Evolutionary conservation across 352 stramenopile genomes (phyloP).

Genomic region (Phytopythium montanum): DNA sequence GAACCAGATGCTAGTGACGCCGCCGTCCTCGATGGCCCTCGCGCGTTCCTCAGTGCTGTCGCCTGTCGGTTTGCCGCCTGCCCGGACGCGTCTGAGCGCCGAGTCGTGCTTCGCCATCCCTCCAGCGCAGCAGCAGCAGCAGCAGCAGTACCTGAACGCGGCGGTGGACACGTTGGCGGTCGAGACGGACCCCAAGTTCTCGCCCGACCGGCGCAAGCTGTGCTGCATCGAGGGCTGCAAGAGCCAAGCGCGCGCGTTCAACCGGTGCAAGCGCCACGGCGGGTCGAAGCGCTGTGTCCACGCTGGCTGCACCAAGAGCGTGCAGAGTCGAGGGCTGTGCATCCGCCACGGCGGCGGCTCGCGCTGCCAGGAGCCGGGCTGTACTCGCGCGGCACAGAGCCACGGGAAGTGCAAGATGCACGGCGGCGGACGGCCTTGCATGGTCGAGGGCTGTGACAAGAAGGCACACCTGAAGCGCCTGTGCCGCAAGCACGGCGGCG

Average conservation of each 20-base stretch:
- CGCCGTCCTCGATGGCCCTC: background rate
- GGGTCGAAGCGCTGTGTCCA: conserved; percentile 80
- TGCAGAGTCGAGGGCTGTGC: conserved; percentile 64
- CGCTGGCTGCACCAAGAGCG: conserved; percentile 71
- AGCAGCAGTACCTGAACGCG: background rate
- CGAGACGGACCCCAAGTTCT: conserved; percentile 21
- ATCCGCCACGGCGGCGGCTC: conserved; percentile 75
- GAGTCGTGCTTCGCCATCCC: background rate
- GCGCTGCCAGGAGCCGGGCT: conserved; percentile 57
- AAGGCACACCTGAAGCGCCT: conserved; percentile 79
- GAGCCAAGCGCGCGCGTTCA: conserved; percentile 78
- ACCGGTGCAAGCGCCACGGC: conserved; percentile 82
- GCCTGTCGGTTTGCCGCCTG: background rate
- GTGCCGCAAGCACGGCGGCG: conserved; percentile 80
- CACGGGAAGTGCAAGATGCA: conserved; percentile 69
- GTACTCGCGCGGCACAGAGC: conserved; percentile 60
- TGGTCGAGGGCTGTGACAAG: conserved; percentile 73
- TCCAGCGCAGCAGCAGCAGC: background rate
- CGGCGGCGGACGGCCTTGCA: conserved; percentile 44
- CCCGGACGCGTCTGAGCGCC: background rate
- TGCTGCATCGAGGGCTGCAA: conserved; percentile 73
- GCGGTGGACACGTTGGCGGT: background rate
- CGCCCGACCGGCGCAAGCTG: conserved; percentile 65
- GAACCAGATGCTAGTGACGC: background rate
- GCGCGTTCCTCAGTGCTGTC: background rate